Percentiles rank a stretch among this genome's conserved stretches.
phyloP scores from a whole-genome alignment of 2,329 filamentous ascomycete genomes.

The Colletotrichum lini region DNA sequence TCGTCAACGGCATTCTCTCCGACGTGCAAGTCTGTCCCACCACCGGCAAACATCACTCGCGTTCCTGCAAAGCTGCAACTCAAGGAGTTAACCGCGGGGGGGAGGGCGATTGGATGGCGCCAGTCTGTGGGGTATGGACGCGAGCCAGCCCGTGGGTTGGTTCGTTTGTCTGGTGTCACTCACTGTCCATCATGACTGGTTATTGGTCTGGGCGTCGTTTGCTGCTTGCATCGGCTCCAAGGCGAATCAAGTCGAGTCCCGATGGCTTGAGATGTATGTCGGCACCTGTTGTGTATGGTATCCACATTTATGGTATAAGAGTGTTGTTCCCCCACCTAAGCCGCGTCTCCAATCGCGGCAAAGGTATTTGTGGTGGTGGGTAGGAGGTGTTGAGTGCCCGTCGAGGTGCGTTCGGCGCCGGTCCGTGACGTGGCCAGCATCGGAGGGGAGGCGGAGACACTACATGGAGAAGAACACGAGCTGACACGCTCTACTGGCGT shows the following conservation, averaged over 20 bases:
- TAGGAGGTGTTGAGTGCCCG: background rate
- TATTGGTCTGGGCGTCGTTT: background rate
- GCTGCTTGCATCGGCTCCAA: background rate
- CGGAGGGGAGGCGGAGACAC: background rate
- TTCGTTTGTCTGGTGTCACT: no score
- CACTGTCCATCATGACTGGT: background rate
- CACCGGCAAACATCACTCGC: background rate
- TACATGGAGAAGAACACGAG: background rate
- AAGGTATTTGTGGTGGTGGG: constrained; percentile 12
- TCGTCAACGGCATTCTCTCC: constrained; percentile 23
- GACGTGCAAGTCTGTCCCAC: background rate
- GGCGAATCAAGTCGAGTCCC: background rate
- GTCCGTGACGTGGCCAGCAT: background rate
- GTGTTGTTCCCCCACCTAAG: constrained; percentile 8
- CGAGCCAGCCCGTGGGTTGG: background rate
- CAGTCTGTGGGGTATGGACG: no score
- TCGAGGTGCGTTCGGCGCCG: background rate
- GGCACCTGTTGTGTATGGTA: background rate
- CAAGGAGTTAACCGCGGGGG: background rate
- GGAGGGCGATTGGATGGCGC: background rate
- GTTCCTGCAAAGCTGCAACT: background rate
- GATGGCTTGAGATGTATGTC: background rate
- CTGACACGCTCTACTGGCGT: background rate
- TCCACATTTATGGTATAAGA: background rate
- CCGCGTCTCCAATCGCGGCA: constrained; percentile 7